Evolutionary conservation across 129 eudicot genomes (phyloP).

Genomic region (Pittosporum tobira): DNA sequence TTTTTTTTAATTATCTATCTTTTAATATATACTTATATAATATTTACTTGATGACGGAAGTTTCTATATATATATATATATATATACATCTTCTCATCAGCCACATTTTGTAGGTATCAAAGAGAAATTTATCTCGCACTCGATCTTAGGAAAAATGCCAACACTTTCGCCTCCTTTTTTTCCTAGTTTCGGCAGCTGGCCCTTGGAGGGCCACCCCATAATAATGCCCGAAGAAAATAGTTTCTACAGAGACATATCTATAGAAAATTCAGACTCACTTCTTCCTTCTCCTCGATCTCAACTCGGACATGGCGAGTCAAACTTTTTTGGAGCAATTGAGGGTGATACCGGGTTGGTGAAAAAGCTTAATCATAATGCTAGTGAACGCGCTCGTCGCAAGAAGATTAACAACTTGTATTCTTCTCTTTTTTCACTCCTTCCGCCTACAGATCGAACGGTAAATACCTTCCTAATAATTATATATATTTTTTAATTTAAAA

Average conservation of each 20-base stretch:
- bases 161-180: slow-evolving; percentile 20
- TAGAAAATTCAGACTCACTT: not conserved
- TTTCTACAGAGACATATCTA: not conserved
- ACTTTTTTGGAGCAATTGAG: not conserved
- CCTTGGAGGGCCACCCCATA: slow-evolving; percentile 15
- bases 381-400: slow-evolving; percentile 56
- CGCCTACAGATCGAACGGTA: slow-evolving; percentile 37
- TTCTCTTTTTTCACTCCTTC: slow-evolving; percentile 46
- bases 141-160: slow-evolving; percentile 5
- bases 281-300: not conserved
- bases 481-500: not conserved
- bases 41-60: not conserved
- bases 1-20: too few relatives aligned
- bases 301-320: not conserved
- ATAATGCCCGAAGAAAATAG: not conserved
- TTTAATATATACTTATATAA: too few relatives aligned
- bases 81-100: not conserved
- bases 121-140: not conserved
- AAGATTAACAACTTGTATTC: slow-evolving; percentile 41
- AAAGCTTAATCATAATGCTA: slow-evolving; percentile 52
- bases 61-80: not conserved
- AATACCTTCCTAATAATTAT: not conserved
- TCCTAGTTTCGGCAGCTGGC: slow-evolving; percentile 20
- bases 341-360: slow-evolving; percentile 11
- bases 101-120: not conserved